Evolutionary conservation across 2,329 filamentous ascomycete species (phyloP), one percentile per base, ranked within the genome.

Genomic region (Xylaria sp.): DNA sequence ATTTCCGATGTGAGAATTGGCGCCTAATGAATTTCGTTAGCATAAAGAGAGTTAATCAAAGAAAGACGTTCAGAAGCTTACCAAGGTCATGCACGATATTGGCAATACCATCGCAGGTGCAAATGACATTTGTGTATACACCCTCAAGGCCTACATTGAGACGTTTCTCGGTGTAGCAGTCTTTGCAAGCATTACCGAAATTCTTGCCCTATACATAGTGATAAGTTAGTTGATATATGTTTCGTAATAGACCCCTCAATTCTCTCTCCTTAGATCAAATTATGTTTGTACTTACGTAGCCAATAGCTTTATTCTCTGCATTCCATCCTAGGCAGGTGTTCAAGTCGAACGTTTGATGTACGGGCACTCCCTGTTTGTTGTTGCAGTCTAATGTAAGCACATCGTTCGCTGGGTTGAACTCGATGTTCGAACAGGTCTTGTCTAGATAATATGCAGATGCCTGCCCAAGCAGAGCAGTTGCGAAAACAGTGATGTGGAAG

Each of bases 321-420:
- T 51, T 51, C 48, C 48, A 51, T 51, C 26, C 26, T 1, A 51
- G 26, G 17, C 48, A 51, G 3, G 48, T 51, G 15, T 51, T 51
- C 26, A 51, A 51, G 15, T 51, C 48, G n/a, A 51, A 51, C 6
- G 48, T 51, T 51, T 51, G 48, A 31, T 51, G 48, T 31, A 51
- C 26, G 15, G 48, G 13, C 13, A 51, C 48, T 26, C 48, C 48
- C 13, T 51, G 48, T 13, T 51, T 51, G 26, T 51, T 31, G 48
- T 51, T 49, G 26, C 48, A 51, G 48, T 51, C 48, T 31, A 51
- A 31, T 13, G 48, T 26, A 17, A 51, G 23, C 2, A 51, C 23
- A 20, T 51, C 48, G 26, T 51, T 51, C 26, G 48, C 48, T 17
- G 48, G 46, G 48, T 51, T 51, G 6, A 51, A 51, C 15, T 51